phyloP scores from a whole-genome alignment of 441 rosid species.

The Viola pubescens region DNA sequence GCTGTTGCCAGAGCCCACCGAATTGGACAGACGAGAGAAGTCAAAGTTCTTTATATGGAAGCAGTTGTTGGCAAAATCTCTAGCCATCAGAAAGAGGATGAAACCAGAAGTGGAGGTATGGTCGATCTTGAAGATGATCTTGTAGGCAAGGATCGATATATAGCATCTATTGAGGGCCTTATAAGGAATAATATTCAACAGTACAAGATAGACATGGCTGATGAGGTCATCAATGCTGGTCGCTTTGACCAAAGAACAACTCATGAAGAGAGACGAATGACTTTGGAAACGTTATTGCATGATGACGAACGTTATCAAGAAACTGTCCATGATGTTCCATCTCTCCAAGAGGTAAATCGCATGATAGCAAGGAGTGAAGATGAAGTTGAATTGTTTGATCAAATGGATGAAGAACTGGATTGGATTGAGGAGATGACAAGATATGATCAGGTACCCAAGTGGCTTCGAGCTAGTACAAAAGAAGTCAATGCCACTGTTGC shows the following conservation, averaged over 20 bases:
- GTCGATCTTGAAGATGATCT: slow-evolving; percentile 92
- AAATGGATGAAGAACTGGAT: slow-evolving; percentile 97
- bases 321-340: slow-evolving; percentile 95
- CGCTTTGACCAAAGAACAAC: slow-evolving; percentile 99
- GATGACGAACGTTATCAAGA: slow-evolving; percentile 99
- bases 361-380: slow-evolving; percentile 98
- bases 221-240: slow-evolving; percentile 99
- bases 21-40: slow-evolving; percentile 97
- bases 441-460: slow-evolving; percentile 86
- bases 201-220: slow-evolving; percentile 99
- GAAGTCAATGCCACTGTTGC: slow-evolving; percentile 77
- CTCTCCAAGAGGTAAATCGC: slow-evolving; percentile 86
- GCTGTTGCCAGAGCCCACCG: slow-evolving; percentile 99
- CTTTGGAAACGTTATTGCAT: slow-evolving; percentile 94
- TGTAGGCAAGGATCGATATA: slow-evolving; percentile 96
- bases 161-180: slow-evolving; percentile 98
- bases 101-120: slow-evolving; percentile 74
- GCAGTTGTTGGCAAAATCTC: slow-evolving; percentile 93
- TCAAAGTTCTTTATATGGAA: slow-evolving; percentile 97
- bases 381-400: slow-evolving; percentile 95
- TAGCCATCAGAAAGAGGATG: slow-evolving; percentile 96
- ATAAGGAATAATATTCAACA: slow-evolving; percentile 98
- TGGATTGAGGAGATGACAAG: slow-evolving; percentile 95
- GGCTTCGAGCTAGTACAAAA: slow-evolving; percentile 86
- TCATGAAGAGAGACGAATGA: slow-evolving; percentile 97